Evolutionary conservation across 1,139 yeast genomes (phyloP).

Genomic region (Debaryomycetaceae sp.): DNA sequence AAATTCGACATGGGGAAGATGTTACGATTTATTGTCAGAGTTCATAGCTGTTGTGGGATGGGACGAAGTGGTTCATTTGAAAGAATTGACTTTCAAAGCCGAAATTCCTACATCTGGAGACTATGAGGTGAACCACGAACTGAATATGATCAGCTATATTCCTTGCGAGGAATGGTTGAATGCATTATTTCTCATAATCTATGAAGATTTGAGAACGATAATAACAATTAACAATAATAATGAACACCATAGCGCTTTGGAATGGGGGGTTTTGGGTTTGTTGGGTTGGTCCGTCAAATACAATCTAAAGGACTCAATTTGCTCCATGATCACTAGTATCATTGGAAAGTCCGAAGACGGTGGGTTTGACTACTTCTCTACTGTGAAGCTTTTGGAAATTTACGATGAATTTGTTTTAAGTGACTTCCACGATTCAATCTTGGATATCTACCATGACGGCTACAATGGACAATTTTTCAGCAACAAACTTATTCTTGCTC

Average conservation of each 20-base stretch:
- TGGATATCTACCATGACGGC: constrained; percentile 29
- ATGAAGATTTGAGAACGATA: constrained; percentile 36
- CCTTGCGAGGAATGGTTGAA: constrained; percentile 40
- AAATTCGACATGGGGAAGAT: constrained; percentile 43
- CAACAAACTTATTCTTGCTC: constrained; percentile 34
- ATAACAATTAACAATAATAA: constrained; percentile 24
- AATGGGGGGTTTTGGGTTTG: constrained; percentile 43
- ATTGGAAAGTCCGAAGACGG: constrained; percentile 30
- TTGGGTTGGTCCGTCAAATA: constrained; percentile 42
- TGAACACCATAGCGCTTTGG: constrained; percentile 38
- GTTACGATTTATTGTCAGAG: constrained; percentile 37
- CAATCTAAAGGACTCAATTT: constrained; percentile 35
- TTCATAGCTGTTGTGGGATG: constrained; percentile 40
- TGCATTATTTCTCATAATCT: constrained; percentile 33
- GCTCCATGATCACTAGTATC: constrained; percentile 39
- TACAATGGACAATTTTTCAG: constrained; percentile 26
- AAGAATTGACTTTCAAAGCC: constrained; percentile 17
- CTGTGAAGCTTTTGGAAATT: constrained; percentile 34
- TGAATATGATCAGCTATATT: constrained; percentile 6
- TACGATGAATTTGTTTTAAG: constrained; percentile 41
- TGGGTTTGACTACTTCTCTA: constrained; percentile 40
- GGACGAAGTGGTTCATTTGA: constrained; percentile 30
- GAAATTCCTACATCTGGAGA: constrained; percentile 1
- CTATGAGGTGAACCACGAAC: constrained; percentile 19
- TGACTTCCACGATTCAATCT: constrained; percentile 27